Conservation (phyloP, 495 filamentous ascomycete genomes). For the Trypethelium eluteriae region DNA sequence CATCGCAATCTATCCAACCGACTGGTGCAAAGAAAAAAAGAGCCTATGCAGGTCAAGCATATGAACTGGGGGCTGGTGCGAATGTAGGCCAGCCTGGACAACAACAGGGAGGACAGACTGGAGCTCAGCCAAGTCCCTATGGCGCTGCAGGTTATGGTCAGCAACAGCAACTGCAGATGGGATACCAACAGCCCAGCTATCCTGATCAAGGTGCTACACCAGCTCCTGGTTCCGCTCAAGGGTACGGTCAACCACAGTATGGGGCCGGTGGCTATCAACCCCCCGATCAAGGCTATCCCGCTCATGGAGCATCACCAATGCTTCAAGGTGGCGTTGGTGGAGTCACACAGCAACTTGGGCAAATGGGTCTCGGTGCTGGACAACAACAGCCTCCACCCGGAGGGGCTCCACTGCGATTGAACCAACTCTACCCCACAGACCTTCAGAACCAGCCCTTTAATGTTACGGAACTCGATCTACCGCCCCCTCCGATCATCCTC, state of each 20-base stretch:
- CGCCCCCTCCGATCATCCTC: conserved; percentile 83
- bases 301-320: conserved; percentile 40
- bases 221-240: conserved; percentile 1
- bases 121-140: conserved; percentile 15
- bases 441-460: conserved; percentile 88
- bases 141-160: conserved; percentile 22
- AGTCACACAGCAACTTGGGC: conserved; percentile 74
- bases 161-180: conserved; percentile 26
- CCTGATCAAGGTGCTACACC: conserved; percentile 20
- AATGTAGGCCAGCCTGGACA: conserved; percentile 62
- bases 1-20: neutral
- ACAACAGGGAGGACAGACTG: conserved; percentile 40
- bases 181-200: conserved; percentile 27
- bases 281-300: conserved; percentile 57
- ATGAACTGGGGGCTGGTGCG: conserved; percentile 82
- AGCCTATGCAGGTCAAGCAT: conserved; percentile 87
- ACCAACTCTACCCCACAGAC: conserved; percentile 87
- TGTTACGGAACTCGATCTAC: conserved; percentile 81
- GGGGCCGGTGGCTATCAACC: conserved; percentile 57
- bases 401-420: conserved; percentile 55
- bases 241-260: conserved; percentile 36
- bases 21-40: conserved; percentile 70
- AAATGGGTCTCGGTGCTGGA: conserved; percentile 61
- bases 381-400: conserved; percentile 44
- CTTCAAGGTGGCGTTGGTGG: conserved; percentile 53